These are phyloP conservation scores for Aspergillus sp. DNA, from an alignment of 2,329 filamentous ascomycete species.

Conservation along the genomic window DNA sequence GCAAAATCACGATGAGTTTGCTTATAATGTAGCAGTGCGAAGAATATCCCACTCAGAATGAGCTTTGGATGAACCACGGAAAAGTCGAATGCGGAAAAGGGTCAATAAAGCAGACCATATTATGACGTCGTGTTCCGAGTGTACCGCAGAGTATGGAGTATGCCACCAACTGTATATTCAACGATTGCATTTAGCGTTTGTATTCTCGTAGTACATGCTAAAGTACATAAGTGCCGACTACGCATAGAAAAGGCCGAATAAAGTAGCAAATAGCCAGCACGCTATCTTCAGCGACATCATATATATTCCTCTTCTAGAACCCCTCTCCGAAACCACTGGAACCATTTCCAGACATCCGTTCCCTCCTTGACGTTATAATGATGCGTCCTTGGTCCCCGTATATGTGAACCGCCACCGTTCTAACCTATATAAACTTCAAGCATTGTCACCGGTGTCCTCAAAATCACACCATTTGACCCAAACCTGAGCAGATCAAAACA, in stretches of 20 bases:
- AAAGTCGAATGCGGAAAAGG: neutral
- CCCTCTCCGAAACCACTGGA: neutral
- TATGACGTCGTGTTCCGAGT: neutral
- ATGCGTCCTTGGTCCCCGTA: conserved; percentile 5
- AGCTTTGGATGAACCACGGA: neutral
- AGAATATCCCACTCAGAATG: neutral
- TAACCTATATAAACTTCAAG: conserved; percentile 7
- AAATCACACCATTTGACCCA: neutral
- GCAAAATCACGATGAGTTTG: no score
- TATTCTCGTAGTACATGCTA: no score
- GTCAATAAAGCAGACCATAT: neutral
- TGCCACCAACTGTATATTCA: no score
- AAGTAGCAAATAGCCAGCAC: neutral
- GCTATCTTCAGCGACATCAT: neutral
- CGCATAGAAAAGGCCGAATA: no score
- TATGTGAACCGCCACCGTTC: conserved; percentile 1
- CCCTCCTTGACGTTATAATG: conserved; percentile 12
- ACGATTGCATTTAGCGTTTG: no score
- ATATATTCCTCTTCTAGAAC: neutral
- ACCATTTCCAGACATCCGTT: neutral
- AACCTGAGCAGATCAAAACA: neutral
- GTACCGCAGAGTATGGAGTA: no score
- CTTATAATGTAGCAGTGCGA: no score
- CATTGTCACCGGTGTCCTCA: neutral
- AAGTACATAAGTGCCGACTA: no score